Evolutionary conservation across 2,329 filamentous ascomycete genomes (phyloP).

Genomic region (Graphiopsis chlorocephala): DNA sequence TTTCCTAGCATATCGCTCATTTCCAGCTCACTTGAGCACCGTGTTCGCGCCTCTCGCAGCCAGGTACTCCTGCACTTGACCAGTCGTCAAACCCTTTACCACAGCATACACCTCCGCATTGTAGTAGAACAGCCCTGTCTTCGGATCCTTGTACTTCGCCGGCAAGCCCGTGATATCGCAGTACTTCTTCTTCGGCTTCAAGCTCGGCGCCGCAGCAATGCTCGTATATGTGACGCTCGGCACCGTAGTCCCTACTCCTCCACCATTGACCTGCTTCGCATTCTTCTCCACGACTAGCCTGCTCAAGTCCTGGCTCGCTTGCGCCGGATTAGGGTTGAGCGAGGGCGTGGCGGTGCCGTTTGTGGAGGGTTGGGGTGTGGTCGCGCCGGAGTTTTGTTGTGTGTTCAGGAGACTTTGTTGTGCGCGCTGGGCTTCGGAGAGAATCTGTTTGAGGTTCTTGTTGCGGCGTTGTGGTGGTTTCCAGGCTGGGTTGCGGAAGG

Average conservation of each 20-base stretch:
- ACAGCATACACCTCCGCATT: slow-evolving; percentile 87
- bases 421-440: slow-evolving; percentile 81
- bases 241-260: slow-evolving; percentile 31
- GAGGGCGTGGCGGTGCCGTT: slow-evolving; percentile 44
- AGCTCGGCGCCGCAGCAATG: slow-evolving; percentile 87
- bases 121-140: slow-evolving; percentile 89
- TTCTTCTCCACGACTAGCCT: slow-evolving; percentile 87
- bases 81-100: slow-evolving; percentile 76
- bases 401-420: slow-evolving; percentile 87
- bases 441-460: slow-evolving; percentile 97
- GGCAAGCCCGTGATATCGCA: slow-evolving; percentile 93
- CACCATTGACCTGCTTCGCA: slow-evolving; percentile 36
- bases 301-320: slow-evolving; percentile 80
- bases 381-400: slow-evolving; percentile 70
- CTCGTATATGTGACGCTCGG: slow-evolving; percentile 85
- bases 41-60: slow-evolving; percentile 90
- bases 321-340: slow-evolving; percentile 79
- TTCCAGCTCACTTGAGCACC: slow-evolving; percentile 69
- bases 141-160: slow-evolving; percentile 91
- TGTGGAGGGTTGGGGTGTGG: slow-evolving; percentile 54
- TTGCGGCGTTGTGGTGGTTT: slow-evolving; percentile 92
- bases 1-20: background rate
- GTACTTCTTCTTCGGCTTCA: slow-evolving; percentile 78
- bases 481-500: slow-evolving; percentile 88
- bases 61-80: slow-evolving; percentile 81